phyloP scores from a whole-genome alignment of 192 early-diverging fungal species.

The Mortierella claussenii region DNA sequence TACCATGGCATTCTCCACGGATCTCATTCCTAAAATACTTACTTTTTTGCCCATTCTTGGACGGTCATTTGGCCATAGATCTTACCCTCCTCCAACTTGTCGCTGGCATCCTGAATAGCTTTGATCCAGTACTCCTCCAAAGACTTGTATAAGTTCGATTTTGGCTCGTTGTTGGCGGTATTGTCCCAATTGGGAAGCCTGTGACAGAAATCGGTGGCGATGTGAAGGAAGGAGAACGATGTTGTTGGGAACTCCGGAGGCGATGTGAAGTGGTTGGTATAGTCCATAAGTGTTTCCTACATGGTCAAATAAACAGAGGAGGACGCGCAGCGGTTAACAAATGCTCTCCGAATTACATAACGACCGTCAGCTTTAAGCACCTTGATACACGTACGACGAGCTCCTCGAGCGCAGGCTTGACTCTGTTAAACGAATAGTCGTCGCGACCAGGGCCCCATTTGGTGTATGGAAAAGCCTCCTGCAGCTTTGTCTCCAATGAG shows the following conservation, averaged over 20 bases:
- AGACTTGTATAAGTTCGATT: conserved; percentile 72
- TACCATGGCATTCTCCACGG: background rate
- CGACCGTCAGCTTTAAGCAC: background rate
- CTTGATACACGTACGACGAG: conserved; percentile 60
- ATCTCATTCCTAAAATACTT: too few relatives aligned
- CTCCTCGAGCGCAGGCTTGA: conserved; percentile 78
- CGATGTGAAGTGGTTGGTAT: conserved; percentile 81
- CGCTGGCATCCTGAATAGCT: conserved; percentile 76
- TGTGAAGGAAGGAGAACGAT: conserved; percentile 84
- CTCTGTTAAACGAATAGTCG: conserved; percentile 92
- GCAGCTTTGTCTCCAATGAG: conserved; percentile 75
- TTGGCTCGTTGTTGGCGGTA: conserved; percentile 71
- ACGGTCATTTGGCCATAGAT: conserved; percentile 82
- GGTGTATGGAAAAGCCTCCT: conserved; percentile 88
- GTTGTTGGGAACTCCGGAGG: conserved; percentile 82
- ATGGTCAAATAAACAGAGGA: too few relatives aligned
- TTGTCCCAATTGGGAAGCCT: conserved; percentile 86
- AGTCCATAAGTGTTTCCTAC: conserved; percentile 75
- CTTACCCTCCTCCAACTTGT: conserved; percentile 82
- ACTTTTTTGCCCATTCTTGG: conserved; percentile 86
- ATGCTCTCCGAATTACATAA: too few relatives aligned
- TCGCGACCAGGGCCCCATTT: conserved; percentile 79
- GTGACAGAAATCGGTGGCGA: conserved; percentile 76
- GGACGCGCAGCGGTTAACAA: too few relatives aligned
- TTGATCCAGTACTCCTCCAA: conserved; percentile 82